Conservation (phyloP, 2,329 filamentous ascomycete genomes). For the Aspergillus arachidicola region DNA sequence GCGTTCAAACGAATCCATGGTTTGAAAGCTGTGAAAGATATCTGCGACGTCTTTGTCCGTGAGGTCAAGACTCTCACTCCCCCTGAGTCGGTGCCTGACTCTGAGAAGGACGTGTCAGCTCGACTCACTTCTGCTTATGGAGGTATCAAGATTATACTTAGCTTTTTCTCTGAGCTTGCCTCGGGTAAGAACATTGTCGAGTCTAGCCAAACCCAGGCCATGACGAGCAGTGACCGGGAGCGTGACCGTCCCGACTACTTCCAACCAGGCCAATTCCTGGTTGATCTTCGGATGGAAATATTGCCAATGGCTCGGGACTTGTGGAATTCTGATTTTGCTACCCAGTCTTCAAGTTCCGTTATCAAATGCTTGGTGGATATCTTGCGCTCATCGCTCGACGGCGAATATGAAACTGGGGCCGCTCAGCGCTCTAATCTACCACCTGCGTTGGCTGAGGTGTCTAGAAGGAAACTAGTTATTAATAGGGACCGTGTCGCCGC, state of each 20-base stretch:
- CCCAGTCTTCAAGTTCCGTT: constrained; percentile 75
- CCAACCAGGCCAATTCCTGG: constrained; percentile 72
- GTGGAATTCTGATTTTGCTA: constrained; percentile 83
- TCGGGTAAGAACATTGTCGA: constrained; percentile 81
- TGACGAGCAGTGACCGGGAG: constrained; percentile 57
- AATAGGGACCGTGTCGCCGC: constrained; percentile 51
- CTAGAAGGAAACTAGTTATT: constrained; percentile 56
- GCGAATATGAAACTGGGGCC: constrained; percentile 72
- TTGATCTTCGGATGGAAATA: constrained; percentile 81
- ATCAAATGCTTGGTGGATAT: constrained; percentile 82
- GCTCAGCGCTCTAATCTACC: constrained; percentile 65
- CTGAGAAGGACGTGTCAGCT: constrained; percentile 43
- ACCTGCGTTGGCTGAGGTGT: constrained; percentile 48
- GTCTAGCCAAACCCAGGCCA: constrained; percentile 63
- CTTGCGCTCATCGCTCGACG: constrained; percentile 73
- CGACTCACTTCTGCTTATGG: constrained; percentile 57
- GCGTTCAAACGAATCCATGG: constrained; percentile 84
- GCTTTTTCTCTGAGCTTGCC: constrained; percentile 75
- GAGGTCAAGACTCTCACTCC: constrained; percentile 56
- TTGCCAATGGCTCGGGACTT: constrained; percentile 74
- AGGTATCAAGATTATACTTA: constrained; percentile 79
- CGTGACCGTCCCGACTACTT: constrained; percentile 63
- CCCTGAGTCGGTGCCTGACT: constrained; percentile 42
- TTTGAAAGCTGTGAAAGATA: constrained; percentile 70
- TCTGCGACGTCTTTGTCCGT: constrained; percentile 69